Conservation (phyloP, 352 stramenopile species). For the Nothophytophthora sp. region DNA sequence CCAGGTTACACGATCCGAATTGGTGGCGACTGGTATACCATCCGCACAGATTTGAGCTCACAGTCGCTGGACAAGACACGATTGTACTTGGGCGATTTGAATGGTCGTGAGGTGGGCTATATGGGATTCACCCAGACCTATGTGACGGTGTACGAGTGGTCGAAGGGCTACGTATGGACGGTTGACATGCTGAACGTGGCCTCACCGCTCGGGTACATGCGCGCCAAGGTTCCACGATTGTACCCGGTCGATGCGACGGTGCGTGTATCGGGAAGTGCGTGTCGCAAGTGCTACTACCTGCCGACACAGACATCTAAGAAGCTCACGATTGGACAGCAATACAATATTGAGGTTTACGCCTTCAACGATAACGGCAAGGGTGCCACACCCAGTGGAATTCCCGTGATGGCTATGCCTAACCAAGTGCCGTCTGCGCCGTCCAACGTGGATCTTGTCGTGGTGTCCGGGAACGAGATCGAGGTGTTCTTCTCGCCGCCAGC, state of each 20-base stretch:
- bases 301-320: slow-evolving; percentile 55
- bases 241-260: slow-evolving; percentile 46
- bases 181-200: slow-evolving; percentile 54
- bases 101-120: slow-evolving; percentile 62
- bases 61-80: slow-evolving; percentile 34
- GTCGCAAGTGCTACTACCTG: slow-evolving; percentile 72
- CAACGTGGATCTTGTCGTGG: slow-evolving; percentile 83
- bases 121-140: slow-evolving; percentile 31
- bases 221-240: slow-evolving; percentile 57
- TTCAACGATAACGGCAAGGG: slow-evolving; percentile 81
- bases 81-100: slow-evolving; percentile 65
- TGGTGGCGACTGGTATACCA: slow-evolving; percentile 67
- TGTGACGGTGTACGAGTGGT: slow-evolving; percentile 67
- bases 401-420: slow-evolving; percentile 57
- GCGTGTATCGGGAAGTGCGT: slow-evolving; percentile 38
- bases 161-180: slow-evolving; percentile 69
- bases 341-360: slow-evolving; percentile 77
- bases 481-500: slow-evolving; percentile 89
- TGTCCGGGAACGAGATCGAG: slow-evolving; percentile 88
- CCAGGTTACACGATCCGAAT: slow-evolving; percentile 60
- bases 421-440: slow-evolving; percentile 89
- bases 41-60: slow-evolving; percentile 48
- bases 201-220: slow-evolving; percentile 41
- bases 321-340: slow-evolving; percentile 51
- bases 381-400: slow-evolving; percentile 25